Percentiles rank a stretch among this genome's conserved stretches.
Evolutionary conservation across 768 basidiomycete genomes (phyloP).

Genomic region (Boletus rufocinnamomeus): DNA sequence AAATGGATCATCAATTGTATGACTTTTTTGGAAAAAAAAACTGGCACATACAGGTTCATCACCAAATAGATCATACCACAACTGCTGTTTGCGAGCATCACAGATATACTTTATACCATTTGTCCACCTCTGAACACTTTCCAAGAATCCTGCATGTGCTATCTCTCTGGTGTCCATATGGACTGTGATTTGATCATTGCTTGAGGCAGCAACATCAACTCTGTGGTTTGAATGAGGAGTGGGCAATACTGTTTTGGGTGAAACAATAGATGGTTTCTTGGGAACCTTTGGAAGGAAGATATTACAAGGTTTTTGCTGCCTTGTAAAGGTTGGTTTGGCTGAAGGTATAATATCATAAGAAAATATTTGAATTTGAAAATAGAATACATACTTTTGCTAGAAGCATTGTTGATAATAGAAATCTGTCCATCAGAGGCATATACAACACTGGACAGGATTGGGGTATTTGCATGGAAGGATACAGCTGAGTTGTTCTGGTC

Average conservation of each 20-base stretch:
- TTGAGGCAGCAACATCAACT: neutral
- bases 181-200: neutral
- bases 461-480: neutral
- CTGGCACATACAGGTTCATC: conserved; percentile 18
- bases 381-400: neutral
- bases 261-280: neutral
- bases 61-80: conserved; percentile 17
- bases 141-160: neutral
- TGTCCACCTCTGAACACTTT: conserved; percentile 20
- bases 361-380: neutral
- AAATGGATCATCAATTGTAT: neutral
- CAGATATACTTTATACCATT: conserved; percentile 6
- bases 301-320: neutral
- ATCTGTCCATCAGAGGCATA: no score
- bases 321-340: neutral
- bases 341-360: neutral
- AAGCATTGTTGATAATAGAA: no score
- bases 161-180: neutral
- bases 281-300: neutral
- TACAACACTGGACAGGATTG: no score
- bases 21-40: neutral
- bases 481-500: neutral
- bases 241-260: neutral
- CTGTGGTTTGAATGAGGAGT: neutral
- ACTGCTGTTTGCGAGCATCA: neutral